Conservation (phyloP, 1,284 basidiomycete species). For the Sporisorium reilianum region DNA sequence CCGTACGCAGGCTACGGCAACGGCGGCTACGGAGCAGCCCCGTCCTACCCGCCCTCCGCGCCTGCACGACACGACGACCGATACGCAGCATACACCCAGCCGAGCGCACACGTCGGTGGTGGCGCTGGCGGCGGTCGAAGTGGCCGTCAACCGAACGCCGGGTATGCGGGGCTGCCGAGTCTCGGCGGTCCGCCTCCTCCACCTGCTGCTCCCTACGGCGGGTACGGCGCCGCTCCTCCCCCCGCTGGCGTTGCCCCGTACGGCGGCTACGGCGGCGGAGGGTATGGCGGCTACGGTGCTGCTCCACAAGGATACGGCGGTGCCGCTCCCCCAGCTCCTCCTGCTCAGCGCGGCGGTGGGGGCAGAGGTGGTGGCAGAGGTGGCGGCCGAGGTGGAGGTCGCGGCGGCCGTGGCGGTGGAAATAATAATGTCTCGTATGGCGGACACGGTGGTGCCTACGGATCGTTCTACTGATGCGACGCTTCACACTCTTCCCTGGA, state of each 20-base stretch:
- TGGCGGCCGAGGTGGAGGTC: conserved; percentile 11
- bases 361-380: conserved; percentile 22
- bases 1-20: conserved; percentile 23
- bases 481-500: not conserved
- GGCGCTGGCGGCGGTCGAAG: no score
- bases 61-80: conserved; percentile 25
- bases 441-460: conserved; percentile 41
- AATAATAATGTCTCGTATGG: conserved; percentile 19
- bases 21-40: conserved; percentile 16
- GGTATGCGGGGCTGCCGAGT: conserved; percentile 36
- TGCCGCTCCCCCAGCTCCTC: not conserved
- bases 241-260: conserved; percentile 21
- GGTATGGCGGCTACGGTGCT: conserved; percentile 39
- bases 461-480: conserved; percentile 26
- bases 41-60: conserved; percentile 4
- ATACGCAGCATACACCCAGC: conserved; percentile 38
- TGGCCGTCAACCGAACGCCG: conserved; percentile 18
- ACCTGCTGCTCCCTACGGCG: conserved; percentile 1
- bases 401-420: conserved; percentile 11
- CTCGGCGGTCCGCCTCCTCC: conserved; percentile 23
- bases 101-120: conserved; percentile 8
- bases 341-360: conserved; percentile 6
- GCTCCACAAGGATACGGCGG: conserved; percentile 13
- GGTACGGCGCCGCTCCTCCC: conserved; percentile 4
- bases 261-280: conserved; percentile 35